Percentiles rank a stretch among this genome's conserved stretches.
Conservation (phyloP, 2,329 filamentous ascomycete genomes). For the Pyrenochaeta sp. region DNA sequence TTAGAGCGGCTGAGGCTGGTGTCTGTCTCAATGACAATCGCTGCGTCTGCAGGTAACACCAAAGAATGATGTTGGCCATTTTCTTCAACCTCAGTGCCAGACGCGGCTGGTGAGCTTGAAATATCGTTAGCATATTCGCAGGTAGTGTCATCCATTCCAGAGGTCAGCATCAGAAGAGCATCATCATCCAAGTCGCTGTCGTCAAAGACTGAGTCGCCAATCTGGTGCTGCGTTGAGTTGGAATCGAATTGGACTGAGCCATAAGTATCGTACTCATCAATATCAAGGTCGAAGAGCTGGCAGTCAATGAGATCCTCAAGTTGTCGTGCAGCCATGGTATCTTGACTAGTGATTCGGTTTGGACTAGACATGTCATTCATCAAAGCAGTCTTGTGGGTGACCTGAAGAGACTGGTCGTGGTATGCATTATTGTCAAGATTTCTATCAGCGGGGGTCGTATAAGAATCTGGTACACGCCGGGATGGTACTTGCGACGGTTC, state of each 20-base stretch:
- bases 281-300: conserved; percentile 8
- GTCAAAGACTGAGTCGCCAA: not conserved
- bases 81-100: not conserved
- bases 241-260: not conserved
- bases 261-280: not conserved
- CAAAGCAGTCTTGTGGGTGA: not conserved
- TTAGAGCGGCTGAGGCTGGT: not conserved
- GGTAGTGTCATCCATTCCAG: conserved; percentile 3
- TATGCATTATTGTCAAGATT: not conserved
- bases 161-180: conserved; percentile 29
- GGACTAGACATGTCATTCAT: not conserved
- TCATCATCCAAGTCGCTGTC: conserved; percentile 33
- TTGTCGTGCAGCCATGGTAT: not conserved
- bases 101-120: conserved; percentile 8
- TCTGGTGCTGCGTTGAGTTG: not conserved
- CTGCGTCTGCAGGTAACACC: not conserved
- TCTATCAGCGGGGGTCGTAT: not conserved
- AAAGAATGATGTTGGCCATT: not conserved
- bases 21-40: not conserved
- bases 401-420: not conserved
- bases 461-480: not conserved
- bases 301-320: not conserved
- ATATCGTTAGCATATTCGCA: not conserved
- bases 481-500: not conserved
- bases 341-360: conserved; percentile 1